Conservation (phyloP, 345 rosid genomes). For the Odontarrhena argentea region DNA sequence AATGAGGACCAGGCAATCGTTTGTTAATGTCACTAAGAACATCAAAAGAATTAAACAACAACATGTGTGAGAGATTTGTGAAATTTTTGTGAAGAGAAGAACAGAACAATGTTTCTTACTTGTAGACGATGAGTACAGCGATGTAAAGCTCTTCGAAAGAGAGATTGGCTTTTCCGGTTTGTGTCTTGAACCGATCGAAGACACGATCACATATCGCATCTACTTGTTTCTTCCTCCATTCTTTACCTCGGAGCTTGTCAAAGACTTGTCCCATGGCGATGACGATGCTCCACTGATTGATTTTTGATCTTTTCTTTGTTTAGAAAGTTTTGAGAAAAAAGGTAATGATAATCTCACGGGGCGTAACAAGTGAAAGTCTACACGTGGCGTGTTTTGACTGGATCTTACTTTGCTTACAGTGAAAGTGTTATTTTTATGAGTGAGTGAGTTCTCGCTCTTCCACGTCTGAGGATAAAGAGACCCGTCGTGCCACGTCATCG, state of each 20-base stretch:
- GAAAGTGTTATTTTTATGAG: neutral
- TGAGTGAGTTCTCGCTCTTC: conserved; percentile 47
- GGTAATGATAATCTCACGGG: no score
- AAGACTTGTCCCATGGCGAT: conserved; percentile 75
- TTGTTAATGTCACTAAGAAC: conserved; percentile 76
- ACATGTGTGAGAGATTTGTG: neutral
- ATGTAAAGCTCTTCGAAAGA: conserved; percentile 86
- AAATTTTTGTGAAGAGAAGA: neutral
- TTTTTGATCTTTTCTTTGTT: no score
- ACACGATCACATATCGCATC: conserved; percentile 66
- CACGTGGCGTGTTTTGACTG: no score
- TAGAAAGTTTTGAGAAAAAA: no score
- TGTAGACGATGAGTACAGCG: conserved; percentile 81
- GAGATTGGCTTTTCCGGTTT: conserved; percentile 59
- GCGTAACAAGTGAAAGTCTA: no score
- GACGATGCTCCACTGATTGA: neutral
- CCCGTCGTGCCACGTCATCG: conserved; percentile 54
- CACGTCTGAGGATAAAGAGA: conserved; percentile 57
- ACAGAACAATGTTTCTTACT: conserved; percentile 46
- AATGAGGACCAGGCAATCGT: conserved; percentile 92
- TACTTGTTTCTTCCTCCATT: conserved; percentile 78
- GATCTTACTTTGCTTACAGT: no score
- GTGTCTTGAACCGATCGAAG: conserved; percentile 52
- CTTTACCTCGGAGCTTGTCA: conserved; percentile 69
- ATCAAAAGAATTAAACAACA: neutral